A percentile compares a stretch with the other conserved stretches of the same genome.
These are phyloP conservation scores for Ogataea allantospora DNA, from an alignment of 805 yeast species.

Conservation along the genomic window DNA sequence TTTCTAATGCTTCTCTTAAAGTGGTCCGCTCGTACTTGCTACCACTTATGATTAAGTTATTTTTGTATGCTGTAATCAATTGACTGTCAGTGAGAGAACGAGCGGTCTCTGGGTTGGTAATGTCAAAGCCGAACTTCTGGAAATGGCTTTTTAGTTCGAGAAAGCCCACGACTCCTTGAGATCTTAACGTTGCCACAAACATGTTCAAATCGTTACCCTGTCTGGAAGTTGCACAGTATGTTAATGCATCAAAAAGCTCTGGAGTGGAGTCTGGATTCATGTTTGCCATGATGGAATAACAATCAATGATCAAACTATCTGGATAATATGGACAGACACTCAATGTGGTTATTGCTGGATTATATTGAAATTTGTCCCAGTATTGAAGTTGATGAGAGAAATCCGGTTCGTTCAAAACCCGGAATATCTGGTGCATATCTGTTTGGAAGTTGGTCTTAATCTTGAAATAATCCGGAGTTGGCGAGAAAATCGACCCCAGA, in stretches of 20 bases:
- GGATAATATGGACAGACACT: conserved; percentile 49
- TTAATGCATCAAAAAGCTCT: conserved; percentile 57
- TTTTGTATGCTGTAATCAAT: conserved; percentile 29
- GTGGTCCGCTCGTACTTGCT: conserved; percentile 25
- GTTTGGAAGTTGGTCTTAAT: conserved; percentile 14
- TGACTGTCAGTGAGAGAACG: conserved; percentile 26
- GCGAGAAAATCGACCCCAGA: conserved; percentile 34
- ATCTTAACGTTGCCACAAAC: conserved; percentile 44
- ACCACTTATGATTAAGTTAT: conserved; percentile 22
- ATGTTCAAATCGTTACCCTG: conserved; percentile 45
- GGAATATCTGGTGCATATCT: conserved; percentile 25
- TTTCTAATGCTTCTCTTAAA: conserved; percentile 40
- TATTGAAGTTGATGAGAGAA: conserved; percentile 18
- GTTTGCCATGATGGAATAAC: conserved; percentile 41
- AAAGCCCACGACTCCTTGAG: conserved; percentile 53
- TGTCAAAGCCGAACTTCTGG: conserved; percentile 28
- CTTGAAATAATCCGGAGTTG: conserved; percentile 25
- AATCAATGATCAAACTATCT: conserved; percentile 46
- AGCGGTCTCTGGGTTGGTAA: conserved; percentile 23
- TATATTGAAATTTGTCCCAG: conserved; percentile 27
- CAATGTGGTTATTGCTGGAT: conserved; percentile 37
- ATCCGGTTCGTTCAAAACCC: conserved; percentile 27
- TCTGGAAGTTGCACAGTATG: conserved; percentile 47
- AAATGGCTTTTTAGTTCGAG: conserved; percentile 38
- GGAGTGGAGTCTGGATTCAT: conserved; percentile 48